Evolutionary conservation across 1,284 basidiomycete species (phyloP).

Genomic region (Agaricales sp.): DNA sequence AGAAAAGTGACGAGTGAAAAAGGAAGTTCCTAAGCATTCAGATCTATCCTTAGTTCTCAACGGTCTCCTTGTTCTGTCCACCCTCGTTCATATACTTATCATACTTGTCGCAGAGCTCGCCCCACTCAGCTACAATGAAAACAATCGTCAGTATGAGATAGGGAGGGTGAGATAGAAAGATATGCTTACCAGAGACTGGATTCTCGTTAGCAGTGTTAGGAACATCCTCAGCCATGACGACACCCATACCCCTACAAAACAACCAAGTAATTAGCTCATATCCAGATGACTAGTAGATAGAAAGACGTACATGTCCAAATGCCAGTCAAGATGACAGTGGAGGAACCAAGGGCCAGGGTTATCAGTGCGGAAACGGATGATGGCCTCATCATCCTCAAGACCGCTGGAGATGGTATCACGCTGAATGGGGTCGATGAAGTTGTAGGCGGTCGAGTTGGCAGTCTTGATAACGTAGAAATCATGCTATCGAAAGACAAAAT

Average conservation of each 20-base stretch:
- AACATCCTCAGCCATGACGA: constrained; percentile 24
- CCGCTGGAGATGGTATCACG: constrained; percentile 22
- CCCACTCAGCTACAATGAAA: neutral
- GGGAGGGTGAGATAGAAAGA: no score
- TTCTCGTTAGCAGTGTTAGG: neutral
- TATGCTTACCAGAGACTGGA: neutral
- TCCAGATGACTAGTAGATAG: neutral
- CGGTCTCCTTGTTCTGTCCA: constrained; percentile 1
- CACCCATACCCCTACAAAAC: constrained; percentile 21
- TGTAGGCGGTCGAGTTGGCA: neutral
- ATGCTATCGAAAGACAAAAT: neutral
- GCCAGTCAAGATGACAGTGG: constrained; percentile 13
- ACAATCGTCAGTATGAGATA: no score
- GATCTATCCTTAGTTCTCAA: no score
- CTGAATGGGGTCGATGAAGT: constrained; percentile 4
- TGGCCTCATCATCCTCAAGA: constrained; percentile 15
- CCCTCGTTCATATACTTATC: neutral
- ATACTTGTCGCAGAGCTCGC: neutral
- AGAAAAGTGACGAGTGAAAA: no score
- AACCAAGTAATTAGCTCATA: neutral
- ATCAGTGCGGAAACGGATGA: constrained; percentile 20
- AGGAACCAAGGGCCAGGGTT: constrained; percentile 20
- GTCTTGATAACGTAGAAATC: neutral
- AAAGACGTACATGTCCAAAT: neutral
- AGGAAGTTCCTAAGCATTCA: no score